phyloP scores from a whole-genome alignment of 257 asterid genomes.

The Petrea volubilis region DNA sequence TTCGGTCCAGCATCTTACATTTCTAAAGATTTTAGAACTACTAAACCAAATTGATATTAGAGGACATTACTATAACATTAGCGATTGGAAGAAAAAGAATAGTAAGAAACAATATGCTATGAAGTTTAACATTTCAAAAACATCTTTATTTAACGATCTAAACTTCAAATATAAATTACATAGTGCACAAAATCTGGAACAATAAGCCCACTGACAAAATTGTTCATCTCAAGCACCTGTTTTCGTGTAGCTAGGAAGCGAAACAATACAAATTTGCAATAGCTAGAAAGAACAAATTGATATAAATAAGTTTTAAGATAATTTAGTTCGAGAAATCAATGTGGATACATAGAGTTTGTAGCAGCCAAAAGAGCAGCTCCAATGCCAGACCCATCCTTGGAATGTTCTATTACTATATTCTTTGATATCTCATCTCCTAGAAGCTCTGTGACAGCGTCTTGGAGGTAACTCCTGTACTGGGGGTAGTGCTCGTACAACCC shows the following conservation, averaged over 20 bases:
- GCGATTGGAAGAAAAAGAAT: too few species aligned
- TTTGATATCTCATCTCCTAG: constrained; percentile 52
- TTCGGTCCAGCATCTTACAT: too few species aligned
- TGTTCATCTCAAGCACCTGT: neutral
- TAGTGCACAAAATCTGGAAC: neutral
- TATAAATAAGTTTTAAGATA: neutral
- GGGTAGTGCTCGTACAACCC: constrained; percentile 80
- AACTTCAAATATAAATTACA: too few species aligned
- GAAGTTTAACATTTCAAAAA: too few species aligned
- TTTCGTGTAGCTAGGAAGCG: neutral
- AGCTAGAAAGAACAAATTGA: too few species aligned
- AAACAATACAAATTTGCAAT: neutral
- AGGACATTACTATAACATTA: too few species aligned
- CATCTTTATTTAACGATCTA: too few species aligned
- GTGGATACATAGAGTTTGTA: constrained; percentile 63
- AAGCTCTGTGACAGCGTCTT: constrained; percentile 64
- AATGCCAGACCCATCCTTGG: constrained; percentile 83
- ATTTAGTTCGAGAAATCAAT: constrained; percentile 22
- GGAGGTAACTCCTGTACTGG: constrained; percentile 60
- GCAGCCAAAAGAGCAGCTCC: constrained; percentile 93
- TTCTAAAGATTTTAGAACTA: too few species aligned
- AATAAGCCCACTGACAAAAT: neutral
- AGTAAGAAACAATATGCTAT: too few species aligned
- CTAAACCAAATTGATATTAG: too few species aligned
- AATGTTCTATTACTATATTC: constrained; percentile 62